Base-by-base conservation (phyloP, 176 grass and related monocot genomes). In the Leersia perrieri region DNA sequence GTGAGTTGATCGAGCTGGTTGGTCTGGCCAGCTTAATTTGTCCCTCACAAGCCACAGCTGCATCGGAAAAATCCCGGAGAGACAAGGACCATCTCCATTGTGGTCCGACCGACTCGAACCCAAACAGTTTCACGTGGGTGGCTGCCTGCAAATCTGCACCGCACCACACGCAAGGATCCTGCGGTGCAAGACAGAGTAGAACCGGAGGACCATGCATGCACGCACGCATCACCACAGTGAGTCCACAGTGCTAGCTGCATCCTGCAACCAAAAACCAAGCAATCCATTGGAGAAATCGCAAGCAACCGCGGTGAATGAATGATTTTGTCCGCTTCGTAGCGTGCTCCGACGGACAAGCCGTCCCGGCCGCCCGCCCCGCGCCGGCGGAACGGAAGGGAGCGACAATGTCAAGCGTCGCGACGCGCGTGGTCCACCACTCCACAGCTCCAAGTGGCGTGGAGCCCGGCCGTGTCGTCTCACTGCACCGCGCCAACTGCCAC, bases 391-490 rank as follows among this genome's bases (percentile, higher is more conserved):
- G n/a, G n/a, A n/a, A n/a, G 8, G 9, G 69, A 11, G 7, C 10
- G 9, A 12, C 10, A 39, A 8, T 30, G 69, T 15, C 12, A n/a
- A 3, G 29, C 0, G 72, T 73, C 45, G 11, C 72, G 18, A 0
- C 49, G 49, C 49, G 33, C 9, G 14, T 45, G 26, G 13, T 31
- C 25, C 68, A 68, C 7, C 49, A 41, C 2, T 61, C 69, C 69
- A 49, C 69, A 49, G 27, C 70, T 72, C 70, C 70, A 33, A 39
- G 64, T 80, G 65, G 77, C 77, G 77, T 58, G 77, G 32, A 28
- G 77, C 22, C 77, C 45, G 64, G 47, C 72, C n/a, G n/a, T n/a
- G n/a, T n/a, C n/a, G n/a, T n/a, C n/a, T n/a, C 71, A 34, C 45
- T 3, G 27, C 49, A 32, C 31, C 5, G 6, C 31, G 2, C 31